Percentiles rank a stretch among this genome's conserved stretches.
These are phyloP conservation scores for Trypanosoma melophagium DNA, from an alignment of 208 protist species.

Conservation along the genomic window DNA sequence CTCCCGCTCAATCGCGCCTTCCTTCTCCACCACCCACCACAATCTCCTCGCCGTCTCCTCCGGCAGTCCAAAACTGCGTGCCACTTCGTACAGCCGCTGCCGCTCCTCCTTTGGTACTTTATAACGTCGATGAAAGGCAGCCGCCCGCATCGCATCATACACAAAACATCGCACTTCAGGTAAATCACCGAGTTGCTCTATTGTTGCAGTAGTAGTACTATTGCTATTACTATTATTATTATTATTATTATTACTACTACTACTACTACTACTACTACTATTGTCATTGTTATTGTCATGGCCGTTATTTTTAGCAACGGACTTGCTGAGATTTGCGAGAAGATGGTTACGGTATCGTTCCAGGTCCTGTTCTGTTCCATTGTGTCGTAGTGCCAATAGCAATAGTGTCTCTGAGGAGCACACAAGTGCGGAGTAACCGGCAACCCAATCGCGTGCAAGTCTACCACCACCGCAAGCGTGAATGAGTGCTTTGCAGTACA, in stretches of 20 bases:
- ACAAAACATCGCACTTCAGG: conserved; percentile 79
- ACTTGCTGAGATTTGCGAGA: conserved; percentile 26
- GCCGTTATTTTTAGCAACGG: conserved; percentile 13
- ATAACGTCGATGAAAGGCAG: conserved; percentile 53
- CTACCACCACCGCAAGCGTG: conserved; percentile 64
- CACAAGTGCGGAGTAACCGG: conserved; percentile 54
- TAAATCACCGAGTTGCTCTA: conserved; percentile 35
- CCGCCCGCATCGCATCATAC: conserved; percentile 78
- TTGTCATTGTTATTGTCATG: neutral
- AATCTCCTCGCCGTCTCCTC: conserved; percentile 41
- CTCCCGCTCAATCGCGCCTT: conserved; percentile 59
- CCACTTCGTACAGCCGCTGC: conserved; percentile 42
- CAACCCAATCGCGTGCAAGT: conserved; percentile 76
- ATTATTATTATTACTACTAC: neutral
- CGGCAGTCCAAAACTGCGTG: conserved; percentile 38
- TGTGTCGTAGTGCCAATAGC: conserved; percentile 68
- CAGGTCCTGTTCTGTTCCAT: conserved; percentile 54
- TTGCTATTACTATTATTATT: neutral
- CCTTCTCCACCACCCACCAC: conserved; percentile 67
- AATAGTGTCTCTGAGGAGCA: conserved; percentile 45
- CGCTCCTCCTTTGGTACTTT: conserved; percentile 47
- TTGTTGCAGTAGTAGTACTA: neutral
- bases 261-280: neutral
- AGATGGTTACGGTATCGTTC: conserved; percentile 49
- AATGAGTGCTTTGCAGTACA: conserved; percentile 84